Evolutionary conservation across 495 filamentous ascomycete species (phyloP), one percentile per base, ranked within the genome.

Genomic region (Amphirosellinia nigrospora): DNA sequence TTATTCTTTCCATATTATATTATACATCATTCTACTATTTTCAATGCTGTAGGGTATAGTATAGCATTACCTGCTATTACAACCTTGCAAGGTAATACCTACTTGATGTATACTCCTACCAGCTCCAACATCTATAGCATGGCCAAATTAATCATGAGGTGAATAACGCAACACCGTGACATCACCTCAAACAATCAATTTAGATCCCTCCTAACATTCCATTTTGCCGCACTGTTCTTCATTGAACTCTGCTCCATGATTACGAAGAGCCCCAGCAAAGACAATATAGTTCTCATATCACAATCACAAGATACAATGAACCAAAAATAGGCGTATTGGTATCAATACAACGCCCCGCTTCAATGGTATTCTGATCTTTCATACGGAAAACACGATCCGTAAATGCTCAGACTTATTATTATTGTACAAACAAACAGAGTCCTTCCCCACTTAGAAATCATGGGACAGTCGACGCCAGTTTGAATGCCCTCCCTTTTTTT

Each of bases 341-440:
- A n/a, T 56, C 64, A 56, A 38, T 16, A 66, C n/a, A n/a, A 66
- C 38, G 63, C 63, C 63, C 23, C 26, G 46, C 45, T 30, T 55
- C 64, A 66, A 21, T 55, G 46, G 30, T 67, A 58, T 56, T 67
- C 26, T 58, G 21, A 32, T 59, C 50, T 48, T 46, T n/a, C n/a
- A 50, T 41, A 69, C 66, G 69, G 69, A 69, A 56, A 62, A 61
- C 62, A 69, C 63, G 68, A 74, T 52, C 69, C 73, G 75, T 75
- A 75, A 77, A 77, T 73, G 75, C 73, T 58, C 58, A 70, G 73
- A 71, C 70, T 34, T 68, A 56, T 73, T 68, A 56, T 73, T 68
- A 70, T 71, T 75, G 69, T 77, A 77, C 74, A 77, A 56, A 72
- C 67, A 74, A 77, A 74, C 70, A 59, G 50, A 58, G 68, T 71